phyloP scores from a whole-genome alignment of 2,329 filamentous ascomycete genomes.

The Apiospora arundinis region DNA sequence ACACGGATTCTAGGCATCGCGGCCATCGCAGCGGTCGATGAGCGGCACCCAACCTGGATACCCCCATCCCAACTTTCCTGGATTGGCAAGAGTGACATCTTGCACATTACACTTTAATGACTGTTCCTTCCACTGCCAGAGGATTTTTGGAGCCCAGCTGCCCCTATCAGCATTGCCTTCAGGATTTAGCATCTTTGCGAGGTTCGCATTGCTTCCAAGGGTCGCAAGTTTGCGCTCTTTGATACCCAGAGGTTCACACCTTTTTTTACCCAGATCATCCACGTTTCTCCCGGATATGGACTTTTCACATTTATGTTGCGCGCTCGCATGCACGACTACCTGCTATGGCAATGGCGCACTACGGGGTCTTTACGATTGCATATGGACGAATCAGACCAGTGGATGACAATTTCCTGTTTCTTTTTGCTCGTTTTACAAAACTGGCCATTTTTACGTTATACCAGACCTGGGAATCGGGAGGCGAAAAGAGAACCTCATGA shows the following conservation, averaged over 20 bases:
- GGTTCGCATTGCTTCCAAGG: conserved; percentile 38
- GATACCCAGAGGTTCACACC: conserved; percentile 30
- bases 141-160: conserved; percentile 37
- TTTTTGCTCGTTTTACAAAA: conserved; percentile 34
- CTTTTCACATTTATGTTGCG: conserved; percentile 22
- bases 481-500: conserved; percentile 38
- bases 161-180: conserved; percentile 36
- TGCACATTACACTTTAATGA: conserved; percentile 36
- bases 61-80: not conserved
- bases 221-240: conserved; percentile 44
- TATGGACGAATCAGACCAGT: conserved; percentile 38
- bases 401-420: conserved; percentile 38
- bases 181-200: conserved; percentile 41
- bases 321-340: conserved; percentile 10
- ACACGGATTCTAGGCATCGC: conserved; percentile 38
- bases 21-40: conserved; percentile 33
- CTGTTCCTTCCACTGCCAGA: conserved; percentile 39
- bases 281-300: conserved; percentile 30
- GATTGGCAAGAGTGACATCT: conserved; percentile 31
- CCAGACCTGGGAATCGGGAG: conserved; percentile 37
- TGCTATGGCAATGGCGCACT: conserved; percentile 19
- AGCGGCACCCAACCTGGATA: not conserved
- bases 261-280: conserved; percentile 22
- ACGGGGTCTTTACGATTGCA: conserved; percentile 37
- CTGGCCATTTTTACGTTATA: conserved; percentile 36